phyloP scores from a whole-genome alignment of 2,329 filamentous ascomycete species.

The Hypomyces rosellus region DNA sequence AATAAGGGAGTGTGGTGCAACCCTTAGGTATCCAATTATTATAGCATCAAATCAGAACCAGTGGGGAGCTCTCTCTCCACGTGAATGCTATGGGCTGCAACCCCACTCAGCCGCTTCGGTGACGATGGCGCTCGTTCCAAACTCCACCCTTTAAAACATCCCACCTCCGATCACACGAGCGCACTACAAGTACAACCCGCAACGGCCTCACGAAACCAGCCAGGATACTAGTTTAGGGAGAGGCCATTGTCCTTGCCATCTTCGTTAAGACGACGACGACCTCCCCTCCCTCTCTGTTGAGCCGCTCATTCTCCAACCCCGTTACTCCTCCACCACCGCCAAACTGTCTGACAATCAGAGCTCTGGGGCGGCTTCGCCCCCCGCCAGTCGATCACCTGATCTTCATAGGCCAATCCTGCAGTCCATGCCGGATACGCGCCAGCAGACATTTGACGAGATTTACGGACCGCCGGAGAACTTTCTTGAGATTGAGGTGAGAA shows the following conservation, averaged over 20 bases:
- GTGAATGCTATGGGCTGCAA: constrained; percentile 7
- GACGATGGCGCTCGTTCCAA: not conserved
- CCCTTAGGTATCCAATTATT: too few relatives aligned
- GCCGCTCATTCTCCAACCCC: not conserved
- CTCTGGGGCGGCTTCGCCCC: constrained; percentile 25
- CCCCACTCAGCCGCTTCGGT: not conserved
- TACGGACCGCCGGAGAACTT: constrained; percentile 99
- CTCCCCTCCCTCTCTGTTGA: not conserved
- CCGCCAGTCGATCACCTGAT: constrained; percentile 29
- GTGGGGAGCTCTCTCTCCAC: constrained; percentile 8
- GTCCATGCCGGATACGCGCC: constrained; percentile 65
- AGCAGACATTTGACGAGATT: constrained; percentile 97
- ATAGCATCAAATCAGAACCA: not conserved
- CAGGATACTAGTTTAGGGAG: too few relatives aligned
- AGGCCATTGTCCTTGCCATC: too few relatives aligned
- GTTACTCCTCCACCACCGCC: constrained; percentile 20
- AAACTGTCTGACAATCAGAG: constrained; percentile 39
- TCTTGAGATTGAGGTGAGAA: constrained; percentile 82
- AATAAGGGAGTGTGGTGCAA: not conserved
- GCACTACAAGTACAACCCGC: not conserved
- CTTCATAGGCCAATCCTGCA: constrained; percentile 52
- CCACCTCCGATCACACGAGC: constrained; percentile 6
- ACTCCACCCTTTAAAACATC: not conserved
- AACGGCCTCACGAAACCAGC: not conserved
- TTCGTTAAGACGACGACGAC: not conserved